Base-by-base conservation (phyloP, 371 early-diverging fungal genomes). In the Circinella minor region DNA sequence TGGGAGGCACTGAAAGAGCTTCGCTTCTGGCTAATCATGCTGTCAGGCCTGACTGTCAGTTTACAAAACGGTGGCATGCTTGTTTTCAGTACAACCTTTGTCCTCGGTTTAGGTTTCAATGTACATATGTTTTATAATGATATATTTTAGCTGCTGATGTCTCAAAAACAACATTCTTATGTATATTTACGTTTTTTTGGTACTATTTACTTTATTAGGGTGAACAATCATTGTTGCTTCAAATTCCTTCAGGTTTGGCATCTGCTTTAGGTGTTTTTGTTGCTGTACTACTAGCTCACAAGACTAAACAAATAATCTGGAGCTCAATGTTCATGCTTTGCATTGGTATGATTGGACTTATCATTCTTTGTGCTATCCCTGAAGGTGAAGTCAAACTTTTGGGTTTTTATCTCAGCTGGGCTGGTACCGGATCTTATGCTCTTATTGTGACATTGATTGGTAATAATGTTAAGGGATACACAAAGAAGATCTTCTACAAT, bases 41-140 rank as follows among this genome's bases (percentile, higher is more conserved):
- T 79, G 18, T 66, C 68, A 8, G 71, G 71, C 47, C 36, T 79
- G 13, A 55, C 68, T n/a, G 67, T 77, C 54, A 77, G 71, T 54
- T 63, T 79, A 13, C 75, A 74, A 59, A 79, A 79, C 36, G 80
- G 80, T 60, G 80, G 75, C 37, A 71, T 79, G 73, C 73, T 73
- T 36, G 74, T 65, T 4, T 79, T 73, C 38, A 75, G 70, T 62
- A 71, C 72, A 18, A 70, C 71, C 15, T 68, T 79, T 51, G 67
- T 74, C 17, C 66, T 71, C 38, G 74, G 73, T 5, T 71, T 79
- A 66, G 77, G 77, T 10, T 79, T 76, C 49, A 67, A 55, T 36
- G 79, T 74, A 72, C 59, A 67, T 63, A 51, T 51, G 15, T 15
- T 14, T n/a, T 13, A 13, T 51, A 51, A 14, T 14, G 1, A 13